Evolutionary conservation across 2,329 filamentous ascomycete species (phyloP), one percentile per base, ranked within the genome.

Genomic region (Arthrobotrys sinensis): DNA sequence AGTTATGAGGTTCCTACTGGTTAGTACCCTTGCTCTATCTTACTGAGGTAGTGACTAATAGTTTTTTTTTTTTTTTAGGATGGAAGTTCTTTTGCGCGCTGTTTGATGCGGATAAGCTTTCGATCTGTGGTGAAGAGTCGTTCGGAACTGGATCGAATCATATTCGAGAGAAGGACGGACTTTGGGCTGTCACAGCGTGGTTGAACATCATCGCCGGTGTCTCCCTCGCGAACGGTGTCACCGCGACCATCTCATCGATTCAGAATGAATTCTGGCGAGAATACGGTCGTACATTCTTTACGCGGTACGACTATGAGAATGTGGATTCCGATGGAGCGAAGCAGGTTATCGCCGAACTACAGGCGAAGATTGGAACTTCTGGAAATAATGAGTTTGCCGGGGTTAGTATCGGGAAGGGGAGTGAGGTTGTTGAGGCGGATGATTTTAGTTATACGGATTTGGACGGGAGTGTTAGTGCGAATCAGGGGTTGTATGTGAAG

Each of bases 81-180:
- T 99, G 96, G 96, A 97, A 97, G 86, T 97, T 97, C 89, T 97
- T 97, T 90, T 97, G 94, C 84, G 93, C 94, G 82, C 89, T 97
- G 75, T 97, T 97, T 83, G 94, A 97, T 83, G 92, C 93, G 81
- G 88, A 97, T 86, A 97, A 97, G 88, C 91, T 97, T 83, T 97
- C 96, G 83, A 99, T 99, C 84, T 99, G 96, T 84, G 96, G 96
- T 76, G 96, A 99, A 86, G 96, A 99, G 88, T 96, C 92, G 80
- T 99, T 99, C 85, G 96, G 96, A 81, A 99, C 96, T 10, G 96
- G 96, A 45, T 97, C 93, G 86, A 97, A 99, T 88, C 96, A 99
- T 86, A 97, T 99, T 83, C 93, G 96, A 82, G 96, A 99, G 88
- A 99, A 99, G 89, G 96, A 99, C 83, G 96, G 96, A 80, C 89